Evolutionary conservation across 352 stramenopile species (phyloP), one percentile per base, ranked within the genome.

Genomic region (Globisporangium recalcitrans): DNA sequence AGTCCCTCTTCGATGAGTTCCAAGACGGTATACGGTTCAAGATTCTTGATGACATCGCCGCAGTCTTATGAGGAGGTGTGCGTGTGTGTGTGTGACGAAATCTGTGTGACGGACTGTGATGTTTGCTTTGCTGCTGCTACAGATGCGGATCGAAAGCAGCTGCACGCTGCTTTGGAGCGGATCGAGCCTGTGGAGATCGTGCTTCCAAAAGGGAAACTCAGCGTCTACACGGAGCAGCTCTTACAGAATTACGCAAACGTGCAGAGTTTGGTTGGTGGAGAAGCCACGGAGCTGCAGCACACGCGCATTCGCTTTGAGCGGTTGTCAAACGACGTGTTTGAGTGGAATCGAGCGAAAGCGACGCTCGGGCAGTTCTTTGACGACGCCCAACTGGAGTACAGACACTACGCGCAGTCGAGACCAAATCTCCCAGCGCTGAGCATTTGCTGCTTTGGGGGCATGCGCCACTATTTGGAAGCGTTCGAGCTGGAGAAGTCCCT

Each of bases 171-270:
- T 22, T 58, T 85, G 21, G 53, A 64, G 24, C 57, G 34, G 1
- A 53, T 85, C n/a, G 61, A 75, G 21, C 76, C 76, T 29, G 65
- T 81, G 10, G 76, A 85, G 60, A 72, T 85, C 47, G 71, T 78
- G 38, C 52, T 82, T 11, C 75, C 73, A 24, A 29, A 32, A 24
- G 71, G 73, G 4, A 61, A 49, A 16, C 60, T 85, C 11, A 85
- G 74, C 55, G 49, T 63, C 11, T 72, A 74, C 59, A 76, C 76
- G 6, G 70, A 79, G 42, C 76, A 78, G 64, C 26, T 75, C 4
- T 16, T 85, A 32, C 59, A 74, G 11, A 62, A 27, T 34, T 85
- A 74, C 54, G 55, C 66, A 38, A 52, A 63, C 46, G 9, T 40
- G 1, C 55, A 5, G 3, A 31, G 42, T 11, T 21, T 62, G 14